Evolutionary conservation across 331 rosid species (phyloP).

Genomic region (Stylosanthes scabra): DNA sequence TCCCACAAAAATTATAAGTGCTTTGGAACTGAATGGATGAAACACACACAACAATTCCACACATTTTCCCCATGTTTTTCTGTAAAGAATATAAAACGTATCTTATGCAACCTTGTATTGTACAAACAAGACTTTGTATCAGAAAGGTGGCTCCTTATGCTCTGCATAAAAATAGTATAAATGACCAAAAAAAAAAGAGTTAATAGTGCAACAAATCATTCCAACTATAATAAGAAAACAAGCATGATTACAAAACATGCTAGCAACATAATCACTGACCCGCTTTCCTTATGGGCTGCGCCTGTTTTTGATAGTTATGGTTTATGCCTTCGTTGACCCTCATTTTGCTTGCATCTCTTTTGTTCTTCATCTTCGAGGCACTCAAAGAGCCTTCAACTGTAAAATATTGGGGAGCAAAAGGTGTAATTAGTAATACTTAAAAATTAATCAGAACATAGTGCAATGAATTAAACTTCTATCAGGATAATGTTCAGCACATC

Average conservation of each 20-base stretch:
- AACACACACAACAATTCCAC: neutral
- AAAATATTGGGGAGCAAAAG: neutral
- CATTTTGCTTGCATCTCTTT: slow-evolving; percentile 50
- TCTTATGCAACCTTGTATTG: slow-evolving; percentile 31
- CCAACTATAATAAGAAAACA: slow-evolving; percentile 31
- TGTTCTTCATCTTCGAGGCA: slow-evolving; percentile 58
- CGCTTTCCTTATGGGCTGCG: slow-evolving; percentile 36
- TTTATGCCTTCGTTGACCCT: slow-evolving; percentile 35
- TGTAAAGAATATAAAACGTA: slow-evolving; percentile 23
- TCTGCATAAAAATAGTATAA: slow-evolving; percentile 41
- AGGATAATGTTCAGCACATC: slow-evolving; percentile 1
- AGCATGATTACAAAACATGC: neutral
- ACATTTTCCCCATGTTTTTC: slow-evolving; percentile 2
- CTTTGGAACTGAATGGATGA: neutral
- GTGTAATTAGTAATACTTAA: slow-evolving; percentile 7
- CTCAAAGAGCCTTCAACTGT: slow-evolving; percentile 91
- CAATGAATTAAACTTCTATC: slow-evolving; percentile 15
- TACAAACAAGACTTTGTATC: slow-evolving; percentile 27
- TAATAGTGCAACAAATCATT: slow-evolving; percentile 22
- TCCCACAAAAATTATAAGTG: neutral
- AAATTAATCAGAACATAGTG: slow-evolving; percentile 17
- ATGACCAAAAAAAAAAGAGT: neutral
- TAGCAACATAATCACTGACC: slow-evolving; percentile 50
- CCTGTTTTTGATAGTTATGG: slow-evolving; percentile 38
- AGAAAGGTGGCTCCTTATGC: slow-evolving; percentile 46